Conservation (phyloP, 306 rosid genomes). For the Bauhinia variegata region DNA sequence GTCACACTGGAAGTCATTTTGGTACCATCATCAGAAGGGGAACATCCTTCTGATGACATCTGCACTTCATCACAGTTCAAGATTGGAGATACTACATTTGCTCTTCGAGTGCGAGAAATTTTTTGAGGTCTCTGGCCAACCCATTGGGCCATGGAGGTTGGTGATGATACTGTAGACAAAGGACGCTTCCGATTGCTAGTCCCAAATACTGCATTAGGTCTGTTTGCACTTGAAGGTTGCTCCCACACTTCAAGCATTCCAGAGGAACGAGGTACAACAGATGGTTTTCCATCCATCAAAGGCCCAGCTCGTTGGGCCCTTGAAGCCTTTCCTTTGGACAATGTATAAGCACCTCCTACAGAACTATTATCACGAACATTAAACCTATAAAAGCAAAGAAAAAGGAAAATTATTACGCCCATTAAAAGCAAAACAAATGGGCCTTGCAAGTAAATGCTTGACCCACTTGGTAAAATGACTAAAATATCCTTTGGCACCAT, state of each 20-base stretch:
- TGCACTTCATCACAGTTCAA: slow-evolving; percentile 63
- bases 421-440: slow-evolving; percentile 1
- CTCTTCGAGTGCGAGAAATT: slow-evolving; percentile 77
- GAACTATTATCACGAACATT: slow-evolving; percentile 55
- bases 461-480: too few species aligned
- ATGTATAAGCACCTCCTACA: slow-evolving; percentile 48
- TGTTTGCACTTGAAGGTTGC: slow-evolving; percentile 56
- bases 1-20: slow-evolving; percentile 52
- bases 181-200: slow-evolving; percentile 61
- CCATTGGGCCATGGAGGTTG: slow-evolving; percentile 84
- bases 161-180: slow-evolving; percentile 58
- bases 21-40: slow-evolving; percentile 65
- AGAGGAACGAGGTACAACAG: slow-evolving; percentile 58
- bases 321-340: slow-evolving; percentile 75
- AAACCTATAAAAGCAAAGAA: slow-evolving; percentile 46
- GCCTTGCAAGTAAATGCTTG: too few species aligned
- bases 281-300: slow-evolving; percentile 51
- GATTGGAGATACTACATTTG: slow-evolving; percentile 75
- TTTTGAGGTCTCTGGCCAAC: slow-evolving; percentile 89
- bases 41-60: slow-evolving; percentile 55
- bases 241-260: slow-evolving; percentile 64
- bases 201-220: slow-evolving; percentile 52
- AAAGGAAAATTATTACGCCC: not conserved
- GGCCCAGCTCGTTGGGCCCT: slow-evolving; percentile 71
- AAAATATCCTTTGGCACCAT: too few species aligned